Evolutionary conservation across 257 asterid species (phyloP), one percentile per base, ranked within the genome.

Genomic region (Striga asiatica): DNA sequence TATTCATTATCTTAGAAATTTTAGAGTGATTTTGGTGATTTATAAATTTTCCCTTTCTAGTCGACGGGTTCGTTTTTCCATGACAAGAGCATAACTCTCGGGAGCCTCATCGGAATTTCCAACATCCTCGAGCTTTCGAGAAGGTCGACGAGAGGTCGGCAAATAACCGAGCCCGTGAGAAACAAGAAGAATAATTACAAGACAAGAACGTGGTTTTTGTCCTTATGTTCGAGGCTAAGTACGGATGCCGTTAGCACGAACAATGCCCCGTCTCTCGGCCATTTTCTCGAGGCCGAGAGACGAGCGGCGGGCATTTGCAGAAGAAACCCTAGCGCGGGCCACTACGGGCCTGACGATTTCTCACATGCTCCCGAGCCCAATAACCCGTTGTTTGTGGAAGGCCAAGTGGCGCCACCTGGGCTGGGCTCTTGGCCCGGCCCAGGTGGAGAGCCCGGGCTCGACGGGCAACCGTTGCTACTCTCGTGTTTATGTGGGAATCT

Each of bases 61-160:
- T 81, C 94, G 18, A 81, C 94, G 0, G 80, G 88, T 56, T 77
- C 94, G 5, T 79, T 84, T 78, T 84, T 84, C 60, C 92, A 60
- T 21, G 88, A 81, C 67, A 81, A 67, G 66, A 79, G 92, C 65
- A 77, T 77, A 32, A 81, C 92, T 6, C 71, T 84, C 0, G 94
- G 94, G 0, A 79, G 74, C 73, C 84, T 84, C 39, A 79, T 81
- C 4, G 92, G 92, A 7, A 81, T 84, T 31, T 77, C 94, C 28
- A 75, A 60, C 79, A 77, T 81, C 47, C 66, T 81, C 13, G 84
- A 81, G 67, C 78, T 81, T 12, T 79, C 88, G 0, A 46, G 85
- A 57, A 77, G 87, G 67, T 79, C 95, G 4, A 76, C 67, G 2
- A 67, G 81, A 45, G 77, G 85, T 58, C 61, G 86, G 69, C n/a